phyloP scores from a whole-genome alignment of 2,329 filamentous ascomycete species.

The Penicillium capsulatum region DNA sequence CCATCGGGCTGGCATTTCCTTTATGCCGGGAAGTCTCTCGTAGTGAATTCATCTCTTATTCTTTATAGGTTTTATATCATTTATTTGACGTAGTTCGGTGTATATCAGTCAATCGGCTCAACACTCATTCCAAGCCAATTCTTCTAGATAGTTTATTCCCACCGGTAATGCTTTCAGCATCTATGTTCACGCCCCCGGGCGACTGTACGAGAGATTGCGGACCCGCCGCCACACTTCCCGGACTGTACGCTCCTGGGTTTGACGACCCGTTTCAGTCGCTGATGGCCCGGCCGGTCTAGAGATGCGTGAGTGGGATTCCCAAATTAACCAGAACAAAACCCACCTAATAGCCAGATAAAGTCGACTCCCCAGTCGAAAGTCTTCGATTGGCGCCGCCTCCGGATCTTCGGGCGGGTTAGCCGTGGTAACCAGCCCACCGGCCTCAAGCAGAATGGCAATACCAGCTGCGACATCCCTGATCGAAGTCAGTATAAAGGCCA shows the following conservation, averaged over 20 bases:
- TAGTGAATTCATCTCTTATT: too few relatives aligned
- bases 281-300: conserved; percentile 61
- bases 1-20: too few relatives aligned
- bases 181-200: too few relatives aligned
- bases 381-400: conserved; percentile 54
- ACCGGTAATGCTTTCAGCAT: too few relatives aligned
- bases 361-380: conserved; percentile 61
- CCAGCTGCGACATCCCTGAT: conserved; percentile 72
- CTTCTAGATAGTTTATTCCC: too few relatives aligned
- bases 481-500: background rate
- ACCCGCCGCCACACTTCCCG: conserved; percentile 70
- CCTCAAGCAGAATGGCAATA: conserved; percentile 67
- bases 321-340: conserved; percentile 3
- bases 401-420: conserved; percentile 64
- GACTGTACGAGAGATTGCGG: conserved; percentile 57
- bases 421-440: conserved; percentile 68
- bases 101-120: too few relatives aligned
- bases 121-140: too few relatives aligned
- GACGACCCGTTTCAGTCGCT: conserved; percentile 57
- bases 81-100: too few relatives aligned
- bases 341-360: conserved; percentile 67
- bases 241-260: conserved; percentile 66
- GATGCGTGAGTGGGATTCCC: conserved; percentile 1
- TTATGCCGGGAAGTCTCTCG: too few relatives aligned
- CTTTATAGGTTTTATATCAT: too few relatives aligned